These are phyloP conservation scores for Bjerkandera adusta DNA, from an alignment of 1,284 basidiomycete genomes.

Conservation along the genomic window DNA sequence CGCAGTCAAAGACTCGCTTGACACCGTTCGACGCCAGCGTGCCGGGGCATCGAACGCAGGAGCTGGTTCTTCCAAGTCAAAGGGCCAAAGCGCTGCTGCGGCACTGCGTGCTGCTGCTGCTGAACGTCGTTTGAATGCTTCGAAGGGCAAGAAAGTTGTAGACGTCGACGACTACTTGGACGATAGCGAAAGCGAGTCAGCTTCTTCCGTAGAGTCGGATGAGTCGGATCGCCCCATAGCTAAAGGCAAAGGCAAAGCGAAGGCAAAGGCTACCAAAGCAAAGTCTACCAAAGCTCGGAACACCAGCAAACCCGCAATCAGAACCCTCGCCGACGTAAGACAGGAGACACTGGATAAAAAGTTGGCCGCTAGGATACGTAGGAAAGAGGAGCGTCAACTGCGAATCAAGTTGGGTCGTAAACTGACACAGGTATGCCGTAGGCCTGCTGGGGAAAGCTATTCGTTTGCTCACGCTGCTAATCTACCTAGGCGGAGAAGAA, in stretches of 20 bases:
- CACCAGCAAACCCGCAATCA: constrained; percentile 26
- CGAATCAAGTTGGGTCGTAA: constrained; percentile 60
- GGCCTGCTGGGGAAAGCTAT: not conserved
- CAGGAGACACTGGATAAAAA: constrained; percentile 26
- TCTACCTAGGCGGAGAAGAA: constrained; percentile 70
- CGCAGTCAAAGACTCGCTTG: constrained; percentile 55
- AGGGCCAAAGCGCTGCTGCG: constrained; percentile 37
- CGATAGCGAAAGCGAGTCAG: constrained; percentile 16
- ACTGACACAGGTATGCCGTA: constrained; percentile 57
- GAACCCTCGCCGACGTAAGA: constrained; percentile 37
- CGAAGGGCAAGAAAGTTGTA: constrained; percentile 16
- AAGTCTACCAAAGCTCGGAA: no score
- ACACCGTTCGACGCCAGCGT: constrained; percentile 25
- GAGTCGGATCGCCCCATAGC: constrained; percentile 33
- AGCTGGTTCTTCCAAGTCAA: constrained; percentile 36
- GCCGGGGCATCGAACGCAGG: constrained; percentile 37
- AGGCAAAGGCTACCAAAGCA: constrained; percentile 21
- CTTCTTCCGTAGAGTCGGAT: constrained; percentile 32
- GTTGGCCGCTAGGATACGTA: constrained; percentile 22
- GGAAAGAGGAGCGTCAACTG: constrained; percentile 49
- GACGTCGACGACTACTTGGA: constrained; percentile 24
- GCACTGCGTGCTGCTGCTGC: constrained; percentile 48
- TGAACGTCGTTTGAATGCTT: constrained; percentile 42
- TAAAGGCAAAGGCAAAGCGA: constrained; percentile 33
- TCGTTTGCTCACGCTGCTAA: not conserved